Evolutionary conservation across 371 early-diverging fungal species (phyloP).

Genomic region (Basidiobolus meristosporus): DNA sequence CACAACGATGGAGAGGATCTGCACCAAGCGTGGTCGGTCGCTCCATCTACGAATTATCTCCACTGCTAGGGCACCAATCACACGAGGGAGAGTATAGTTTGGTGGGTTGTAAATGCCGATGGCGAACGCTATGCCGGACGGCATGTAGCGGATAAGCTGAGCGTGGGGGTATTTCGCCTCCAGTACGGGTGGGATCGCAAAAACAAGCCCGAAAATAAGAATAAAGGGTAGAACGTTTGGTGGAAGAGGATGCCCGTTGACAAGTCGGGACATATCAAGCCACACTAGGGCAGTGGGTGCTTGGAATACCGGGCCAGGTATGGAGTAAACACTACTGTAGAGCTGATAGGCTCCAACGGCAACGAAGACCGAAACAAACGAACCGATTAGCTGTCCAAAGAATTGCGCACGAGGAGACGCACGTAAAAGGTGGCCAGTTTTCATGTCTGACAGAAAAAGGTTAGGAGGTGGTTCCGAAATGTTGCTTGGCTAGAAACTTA

Average conservation of each 20-base stretch:
- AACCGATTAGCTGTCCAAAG: slow-evolving; percentile 65
- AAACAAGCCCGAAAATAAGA: slow-evolving; percentile 26
- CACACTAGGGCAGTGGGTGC: slow-evolving; percentile 66
- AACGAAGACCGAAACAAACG: slow-evolving; percentile 42
- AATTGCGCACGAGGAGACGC: slow-evolving; percentile 76
- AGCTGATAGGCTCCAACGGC: slow-evolving; percentile 46
- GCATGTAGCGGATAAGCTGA: slow-evolving; percentile 21
- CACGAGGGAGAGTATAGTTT: slow-evolving; percentile 53
- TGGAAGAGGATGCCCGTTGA: slow-evolving; percentile 58
- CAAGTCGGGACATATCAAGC: slow-evolving; percentile 62
- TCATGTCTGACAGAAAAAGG: slow-evolving; percentile 78
- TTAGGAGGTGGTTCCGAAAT: slow-evolving; percentile 12
- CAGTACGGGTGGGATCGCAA: slow-evolving; percentile 29
- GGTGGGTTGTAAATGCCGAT: slow-evolving; percentile 75
- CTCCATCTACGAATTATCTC: not conserved
- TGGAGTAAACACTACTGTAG: slow-evolving; percentile 45
- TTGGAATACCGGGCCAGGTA: slow-evolving; percentile 50
- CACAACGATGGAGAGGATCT: not conserved
- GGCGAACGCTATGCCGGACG: slow-evolving; percentile 64
- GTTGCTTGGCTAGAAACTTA: not conserved
- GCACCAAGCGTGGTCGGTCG: not conserved
- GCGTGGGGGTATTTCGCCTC: slow-evolving; percentile 9
- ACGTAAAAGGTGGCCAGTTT: slow-evolving; percentile 62
- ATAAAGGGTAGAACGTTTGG: slow-evolving; percentile 35
- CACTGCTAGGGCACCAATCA: slow-evolving; percentile 34